Conservation (phyloP, 1,284 basidiomycete species). For the Violaceomyces palustris region DNA sequence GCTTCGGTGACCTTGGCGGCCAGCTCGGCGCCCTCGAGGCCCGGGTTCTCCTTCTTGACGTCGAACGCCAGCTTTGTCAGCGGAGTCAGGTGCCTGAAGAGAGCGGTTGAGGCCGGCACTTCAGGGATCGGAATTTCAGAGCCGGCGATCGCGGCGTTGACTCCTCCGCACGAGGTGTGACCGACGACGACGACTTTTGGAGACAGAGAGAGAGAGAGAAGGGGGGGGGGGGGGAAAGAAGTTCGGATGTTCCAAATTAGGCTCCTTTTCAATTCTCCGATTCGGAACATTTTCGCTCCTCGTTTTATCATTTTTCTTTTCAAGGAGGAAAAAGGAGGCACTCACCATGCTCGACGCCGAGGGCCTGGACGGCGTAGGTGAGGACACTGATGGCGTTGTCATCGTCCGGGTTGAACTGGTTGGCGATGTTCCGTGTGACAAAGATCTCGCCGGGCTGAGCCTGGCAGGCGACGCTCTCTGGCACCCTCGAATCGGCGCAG, state of each 20-base stretch:
- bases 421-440: constrained; percentile 54
- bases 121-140: constrained; percentile 14
- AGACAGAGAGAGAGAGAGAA: constrained; percentile 4
- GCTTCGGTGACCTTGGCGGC: constrained; percentile 33
- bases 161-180: constrained; percentile 54
- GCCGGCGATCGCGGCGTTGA: constrained; percentile 50
- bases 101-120: constrained; percentile 20
- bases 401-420: constrained; percentile 67
- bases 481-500: constrained; percentile 49
- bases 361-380: constrained; percentile 69
- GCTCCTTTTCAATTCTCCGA: too few species aligned
- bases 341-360: constrained; percentile 77
- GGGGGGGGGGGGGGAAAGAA: too few species aligned
- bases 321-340: constrained; percentile 51
- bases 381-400: constrained; percentile 73
- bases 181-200: constrained; percentile 64
- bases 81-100: constrained; percentile 43
- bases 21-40: constrained; percentile 11
- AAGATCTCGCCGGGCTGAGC: constrained; percentile 50
- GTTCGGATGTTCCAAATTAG: too few species aligned
- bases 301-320: too few species aligned
- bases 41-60: constrained; percentile 19
- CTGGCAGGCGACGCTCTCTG: constrained; percentile 56
- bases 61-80: constrained; percentile 37
- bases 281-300: too few species aligned